These are phyloP conservation scores for Nitzschia palea DNA, from an alignment of 108 stramenopile species.

Conservation along the genomic window DNA sequence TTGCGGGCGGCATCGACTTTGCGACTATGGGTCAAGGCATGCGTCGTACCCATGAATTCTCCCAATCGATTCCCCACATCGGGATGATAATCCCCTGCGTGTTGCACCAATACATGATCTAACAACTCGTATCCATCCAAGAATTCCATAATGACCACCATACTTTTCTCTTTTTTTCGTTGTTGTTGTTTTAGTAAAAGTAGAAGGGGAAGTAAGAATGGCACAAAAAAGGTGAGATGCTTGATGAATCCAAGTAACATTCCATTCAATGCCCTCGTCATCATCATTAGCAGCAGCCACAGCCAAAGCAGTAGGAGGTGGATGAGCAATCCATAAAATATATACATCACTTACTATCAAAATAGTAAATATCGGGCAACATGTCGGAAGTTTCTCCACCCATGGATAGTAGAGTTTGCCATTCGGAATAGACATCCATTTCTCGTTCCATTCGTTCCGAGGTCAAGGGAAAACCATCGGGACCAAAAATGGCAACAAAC, in stretches of 20 bases:
- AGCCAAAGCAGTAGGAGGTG: too few relatives aligned
- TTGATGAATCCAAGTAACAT: neutral
- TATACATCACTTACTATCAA: conserved; percentile 47
- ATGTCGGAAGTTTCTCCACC: conserved; percentile 39
- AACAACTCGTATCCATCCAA: conserved; percentile 62
- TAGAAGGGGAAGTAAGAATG: too few relatives aligned
- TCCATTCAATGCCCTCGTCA: too few relatives aligned
- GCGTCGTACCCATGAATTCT: conserved; percentile 74
- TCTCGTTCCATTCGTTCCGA: conserved; percentile 69
- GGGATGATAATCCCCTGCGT: conserved; percentile 24
- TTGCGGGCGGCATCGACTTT: conserved; percentile 48
- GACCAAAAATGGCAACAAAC: conserved; percentile 79
- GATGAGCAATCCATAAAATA: too few relatives aligned
- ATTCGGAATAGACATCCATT: conserved; percentile 65
- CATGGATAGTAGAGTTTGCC: conserved; percentile 38
- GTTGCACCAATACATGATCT: conserved; percentile 67
- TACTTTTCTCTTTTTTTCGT: conserved; percentile 41
- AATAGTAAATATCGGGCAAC: conserved; percentile 68
- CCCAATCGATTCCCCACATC: conserved; percentile 62
- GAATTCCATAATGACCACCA: conserved; percentile 87
- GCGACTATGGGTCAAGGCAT: conserved; percentile 67
- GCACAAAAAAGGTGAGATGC: neutral
- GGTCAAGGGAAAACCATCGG: conserved; percentile 71
- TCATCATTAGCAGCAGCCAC: too few relatives aligned
- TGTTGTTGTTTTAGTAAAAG: neutral